Evolutionary conservation across 2,329 filamentous ascomycete species (phyloP).

Genomic region (Trichoderma brevicompactum): DNA sequence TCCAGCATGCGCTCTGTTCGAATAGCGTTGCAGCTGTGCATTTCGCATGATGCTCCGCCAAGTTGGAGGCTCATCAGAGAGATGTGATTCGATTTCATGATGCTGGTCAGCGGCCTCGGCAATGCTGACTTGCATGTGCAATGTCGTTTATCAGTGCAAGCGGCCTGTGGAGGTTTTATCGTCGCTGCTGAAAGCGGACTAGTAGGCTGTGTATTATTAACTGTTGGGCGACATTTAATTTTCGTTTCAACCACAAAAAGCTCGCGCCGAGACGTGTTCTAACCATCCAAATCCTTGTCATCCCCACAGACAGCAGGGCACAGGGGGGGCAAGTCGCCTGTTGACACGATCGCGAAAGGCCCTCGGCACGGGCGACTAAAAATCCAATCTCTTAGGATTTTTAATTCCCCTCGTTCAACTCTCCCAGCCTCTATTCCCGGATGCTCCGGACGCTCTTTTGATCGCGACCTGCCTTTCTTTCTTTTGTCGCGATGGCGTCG

Average conservation of each 20-base stretch:
- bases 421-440: constrained; percentile 33
- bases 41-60: background rate
- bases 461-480: constrained; percentile 31
- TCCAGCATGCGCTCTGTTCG: background rate
- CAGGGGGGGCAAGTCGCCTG: constrained; percentile 25
- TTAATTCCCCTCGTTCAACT: constrained; percentile 24
- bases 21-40: background rate
- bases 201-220: constrained; percentile 8
- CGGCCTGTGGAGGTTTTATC: background rate
- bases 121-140: constrained; percentile 20
- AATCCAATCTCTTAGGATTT: constrained; percentile 27
- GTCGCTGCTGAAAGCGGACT: constrained; percentile 11
- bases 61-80: background rate
- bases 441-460: constrained; percentile 41
- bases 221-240: constrained; percentile 5
- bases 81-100: background rate
- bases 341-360: constrained; percentile 31
- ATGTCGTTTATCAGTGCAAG: constrained; percentile 8
- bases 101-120: background rate
- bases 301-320: constrained; percentile 26
- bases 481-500: constrained; percentile 40
- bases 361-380: constrained; percentile 31
- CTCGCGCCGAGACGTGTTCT: constrained; percentile 28
- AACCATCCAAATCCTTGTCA: constrained; percentile 22
- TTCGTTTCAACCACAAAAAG: constrained; percentile 25